Percentiles rank a stretch among this genome's conserved stretches.
Conservation (phyloP, 2,329 filamentous ascomycete genomes). For the Verticillium isaacii region DNA sequence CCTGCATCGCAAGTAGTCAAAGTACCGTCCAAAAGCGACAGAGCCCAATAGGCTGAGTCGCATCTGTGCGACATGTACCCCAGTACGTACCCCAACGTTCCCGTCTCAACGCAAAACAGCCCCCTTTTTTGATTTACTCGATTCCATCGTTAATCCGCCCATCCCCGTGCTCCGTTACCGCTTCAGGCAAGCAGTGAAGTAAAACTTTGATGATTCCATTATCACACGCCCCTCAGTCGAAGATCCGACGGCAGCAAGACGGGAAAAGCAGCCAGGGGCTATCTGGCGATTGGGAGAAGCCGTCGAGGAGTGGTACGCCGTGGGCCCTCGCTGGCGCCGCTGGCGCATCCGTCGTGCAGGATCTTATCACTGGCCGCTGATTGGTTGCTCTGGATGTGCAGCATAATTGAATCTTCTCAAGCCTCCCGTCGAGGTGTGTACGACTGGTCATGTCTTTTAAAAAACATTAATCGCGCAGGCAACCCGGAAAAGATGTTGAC, state of each 20-base stretch:
- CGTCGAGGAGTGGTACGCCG: neutral
- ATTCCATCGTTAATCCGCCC: neutral
- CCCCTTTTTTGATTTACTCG: neutral
- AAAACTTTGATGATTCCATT: slow-evolving; percentile 16
- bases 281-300: neutral
- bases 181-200: slow-evolving; percentile 6
- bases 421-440: slow-evolving; percentile 1
- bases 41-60: neutral
- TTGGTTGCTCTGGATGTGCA: slow-evolving; percentile 21
- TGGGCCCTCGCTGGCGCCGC: neutral
- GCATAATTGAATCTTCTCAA: slow-evolving; percentile 27
- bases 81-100: neutral
- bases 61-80: neutral
- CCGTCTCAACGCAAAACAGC: neutral
- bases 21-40: neutral
- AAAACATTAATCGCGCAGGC: slow-evolving; percentile 12
- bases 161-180: slow-evolving; percentile 10
- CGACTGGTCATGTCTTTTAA: slow-evolving; percentile 10
- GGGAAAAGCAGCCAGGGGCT: slow-evolving; percentile 1
- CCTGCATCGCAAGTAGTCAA: neutral
- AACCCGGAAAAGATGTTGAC: neutral
- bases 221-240: slow-evolving; percentile 7
- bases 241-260: neutral
- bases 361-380: slow-evolving; percentile 24
- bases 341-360: slow-evolving; percentile 12